phyloP scores from a whole-genome alignment of 345 rosid genomes.

The Syzygium grande region DNA sequence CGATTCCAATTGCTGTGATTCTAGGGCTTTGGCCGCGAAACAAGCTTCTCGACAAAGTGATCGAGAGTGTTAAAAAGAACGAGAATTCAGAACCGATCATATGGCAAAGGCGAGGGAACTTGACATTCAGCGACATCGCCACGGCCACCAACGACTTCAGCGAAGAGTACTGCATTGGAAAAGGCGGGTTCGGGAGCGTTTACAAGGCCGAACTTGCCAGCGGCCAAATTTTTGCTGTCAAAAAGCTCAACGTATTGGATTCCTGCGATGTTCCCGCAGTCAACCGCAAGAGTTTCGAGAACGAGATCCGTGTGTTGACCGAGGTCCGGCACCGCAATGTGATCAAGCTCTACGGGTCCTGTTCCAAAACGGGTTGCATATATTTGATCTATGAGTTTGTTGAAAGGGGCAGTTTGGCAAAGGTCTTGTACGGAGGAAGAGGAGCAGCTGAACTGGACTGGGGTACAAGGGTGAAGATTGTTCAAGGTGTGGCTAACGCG shows the following conservation, averaged over 20 bases:
- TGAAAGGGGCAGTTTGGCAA: conserved; percentile 45
- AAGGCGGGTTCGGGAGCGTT: conserved; percentile 60
- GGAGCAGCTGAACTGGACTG: conserved; percentile 27
- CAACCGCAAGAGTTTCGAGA: conserved; percentile 36
- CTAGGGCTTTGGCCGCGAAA: conserved; percentile 1
- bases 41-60: conserved; percentile 19
- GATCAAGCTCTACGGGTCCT: conserved; percentile 27
- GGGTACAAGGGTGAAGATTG: conserved; percentile 31
- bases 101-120: conserved; percentile 48
- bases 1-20: neutral
- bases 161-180: conserved; percentile 43
- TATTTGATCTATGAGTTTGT: conserved; percentile 52
- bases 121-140: conserved; percentile 45
- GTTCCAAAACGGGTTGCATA: conserved; percentile 30
- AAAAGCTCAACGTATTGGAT: conserved; percentile 31
- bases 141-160: conserved; percentile 43
- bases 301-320: conserved; percentile 39
- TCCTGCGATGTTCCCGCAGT: conserved; percentile 20
- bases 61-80: neutral
- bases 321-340: conserved; percentile 54
- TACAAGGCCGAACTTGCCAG: conserved; percentile 36
- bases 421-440: conserved; percentile 23
- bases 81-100: conserved; percentile 17
- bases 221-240: conserved; percentile 47
- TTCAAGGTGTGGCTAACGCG: conserved; percentile 56